Evolutionary conservation across 768 basidiomycete species (phyloP).

Genomic region (Hypsizygus marmoreus): DNA sequence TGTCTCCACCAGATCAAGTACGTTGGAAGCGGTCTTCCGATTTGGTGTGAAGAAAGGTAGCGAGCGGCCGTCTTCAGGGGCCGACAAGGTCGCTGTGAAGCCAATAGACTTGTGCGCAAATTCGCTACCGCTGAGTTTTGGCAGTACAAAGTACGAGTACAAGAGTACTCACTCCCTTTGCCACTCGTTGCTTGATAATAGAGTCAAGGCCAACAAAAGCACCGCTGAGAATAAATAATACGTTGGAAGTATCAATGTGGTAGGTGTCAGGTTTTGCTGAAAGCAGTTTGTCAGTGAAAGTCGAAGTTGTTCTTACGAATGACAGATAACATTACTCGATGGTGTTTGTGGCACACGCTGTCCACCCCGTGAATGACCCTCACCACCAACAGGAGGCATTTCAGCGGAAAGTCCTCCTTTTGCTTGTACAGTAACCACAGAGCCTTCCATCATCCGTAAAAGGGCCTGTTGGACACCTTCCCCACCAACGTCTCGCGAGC

Average conservation of each 20-base stretch:
- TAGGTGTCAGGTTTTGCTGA: slow-evolving; percentile 65
- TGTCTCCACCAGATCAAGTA: slow-evolving; percentile 74
- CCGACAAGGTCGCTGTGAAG: slow-evolving; percentile 54
- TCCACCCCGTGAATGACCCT: slow-evolving; percentile 50
- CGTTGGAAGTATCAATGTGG: slow-evolving; percentile 84
- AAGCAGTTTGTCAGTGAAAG: slow-evolving; percentile 2
- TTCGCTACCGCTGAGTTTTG: too few species aligned
- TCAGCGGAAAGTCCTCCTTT: slow-evolving; percentile 58
- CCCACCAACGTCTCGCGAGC: slow-evolving; percentile 86
- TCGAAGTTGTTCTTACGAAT: too few species aligned
- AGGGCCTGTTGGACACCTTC: slow-evolving; percentile 96
- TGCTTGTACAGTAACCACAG: slow-evolving; percentile 77
- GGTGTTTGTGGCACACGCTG: slow-evolving; percentile 47
- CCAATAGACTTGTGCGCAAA: slow-evolving; percentile 73
- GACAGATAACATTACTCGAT: slow-evolving; percentile 28
- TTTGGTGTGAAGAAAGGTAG: slow-evolving; percentile 83
- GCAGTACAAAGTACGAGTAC: too few species aligned
- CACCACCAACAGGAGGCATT: slow-evolving; percentile 42
- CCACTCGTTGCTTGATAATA: slow-evolving; percentile 75
- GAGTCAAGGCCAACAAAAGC: slow-evolving; percentile 92
- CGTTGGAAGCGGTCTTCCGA: slow-evolving; percentile 49
- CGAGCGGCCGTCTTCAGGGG: slow-evolving; percentile 36
- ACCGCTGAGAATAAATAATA: slow-evolving; percentile 93
- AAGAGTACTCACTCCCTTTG: slow-evolving; percentile 71
- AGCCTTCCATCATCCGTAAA: slow-evolving; percentile 93